Evolutionary conservation across 2,329 filamentous ascomycete genomes (phyloP).

Genomic region (Mycogone perniciosa): DNA sequence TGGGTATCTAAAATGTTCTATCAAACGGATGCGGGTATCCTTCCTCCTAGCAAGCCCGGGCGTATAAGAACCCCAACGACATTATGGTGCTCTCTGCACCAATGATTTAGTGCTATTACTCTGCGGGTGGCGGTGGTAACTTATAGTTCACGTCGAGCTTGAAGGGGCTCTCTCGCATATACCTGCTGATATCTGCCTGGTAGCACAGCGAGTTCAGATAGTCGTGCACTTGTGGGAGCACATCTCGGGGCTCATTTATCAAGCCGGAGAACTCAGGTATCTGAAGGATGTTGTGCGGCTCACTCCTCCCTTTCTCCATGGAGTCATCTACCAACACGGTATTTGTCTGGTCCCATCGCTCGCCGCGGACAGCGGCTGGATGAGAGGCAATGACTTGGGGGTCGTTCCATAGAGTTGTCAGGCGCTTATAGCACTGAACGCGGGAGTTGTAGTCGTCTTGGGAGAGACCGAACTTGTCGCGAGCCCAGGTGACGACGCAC

Average conservation of each 20-base stretch:
- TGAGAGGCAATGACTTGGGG: constrained; percentile 36
- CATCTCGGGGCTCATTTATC: constrained; percentile 31
- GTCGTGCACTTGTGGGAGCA: constrained; percentile 55
- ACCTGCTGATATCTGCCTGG: constrained; percentile 57
- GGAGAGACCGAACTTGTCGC: constrained; percentile 67
- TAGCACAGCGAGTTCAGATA: constrained; percentile 51
- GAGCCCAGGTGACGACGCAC: constrained; percentile 68
- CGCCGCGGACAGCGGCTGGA: constrained; percentile 33
- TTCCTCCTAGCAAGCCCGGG: background rate
- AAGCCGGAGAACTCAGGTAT: constrained; percentile 68
- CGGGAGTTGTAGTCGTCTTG: constrained; percentile 57
- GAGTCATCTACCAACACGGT: constrained; percentile 89
- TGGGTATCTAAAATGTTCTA: background rate
- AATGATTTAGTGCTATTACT: background rate
- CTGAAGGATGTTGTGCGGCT: constrained; percentile 76
- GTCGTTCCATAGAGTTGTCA: constrained; percentile 65
- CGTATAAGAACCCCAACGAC: background rate
- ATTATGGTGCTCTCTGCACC: background rate
- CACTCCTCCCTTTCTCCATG: constrained; percentile 67
- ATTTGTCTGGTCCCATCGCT: constrained; percentile 71
- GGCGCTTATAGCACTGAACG: constrained; percentile 84
- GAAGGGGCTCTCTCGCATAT: constrained; percentile 49
- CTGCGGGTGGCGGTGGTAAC: constrained; percentile 2
- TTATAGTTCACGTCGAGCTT: constrained; percentile 26
- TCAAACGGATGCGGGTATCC: background rate